phyloP scores from a whole-genome alignment of 2,329 filamentous ascomycete genomes.

The Scedosporium boydii region DNA sequence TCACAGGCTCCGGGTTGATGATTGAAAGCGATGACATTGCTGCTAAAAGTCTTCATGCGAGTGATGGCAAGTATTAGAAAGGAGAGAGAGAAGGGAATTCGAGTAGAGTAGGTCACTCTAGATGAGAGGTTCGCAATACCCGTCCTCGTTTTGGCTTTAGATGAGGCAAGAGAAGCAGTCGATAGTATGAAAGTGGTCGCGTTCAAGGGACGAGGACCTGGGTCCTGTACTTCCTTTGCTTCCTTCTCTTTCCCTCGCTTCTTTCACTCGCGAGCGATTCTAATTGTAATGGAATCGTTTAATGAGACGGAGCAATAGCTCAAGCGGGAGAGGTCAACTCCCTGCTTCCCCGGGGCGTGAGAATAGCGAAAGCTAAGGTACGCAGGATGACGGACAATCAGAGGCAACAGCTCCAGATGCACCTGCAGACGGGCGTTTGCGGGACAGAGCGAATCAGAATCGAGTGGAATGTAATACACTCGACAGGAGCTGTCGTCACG shows the following conservation, averaged over 20 bases:
- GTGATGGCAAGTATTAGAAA: too few relatives aligned
- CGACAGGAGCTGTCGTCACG: neutral
- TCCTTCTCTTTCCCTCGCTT: too few relatives aligned
- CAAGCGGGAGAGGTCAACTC: neutral
- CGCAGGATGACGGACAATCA: neutral
- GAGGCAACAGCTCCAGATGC: neutral
- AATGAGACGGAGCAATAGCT: neutral
- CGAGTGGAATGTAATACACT: neutral
- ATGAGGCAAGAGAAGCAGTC: too few relatives aligned
- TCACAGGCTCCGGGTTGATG: conserved; percentile 31
- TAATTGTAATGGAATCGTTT: too few relatives aligned
- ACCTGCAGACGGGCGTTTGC: neutral
- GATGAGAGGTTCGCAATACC: too few relatives aligned
- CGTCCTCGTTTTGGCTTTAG: too few relatives aligned
- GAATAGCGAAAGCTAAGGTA: neutral
- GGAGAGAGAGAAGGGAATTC: too few relatives aligned
- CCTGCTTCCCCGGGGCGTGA: neutral
- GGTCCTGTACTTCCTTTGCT: too few relatives aligned
- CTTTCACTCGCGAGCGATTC: too few relatives aligned
- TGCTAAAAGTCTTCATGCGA: conserved; percentile 8
- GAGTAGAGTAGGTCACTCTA: conserved; percentile 4
- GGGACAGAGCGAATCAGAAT: neutral
- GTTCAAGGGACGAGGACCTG: too few relatives aligned
- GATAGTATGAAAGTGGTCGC: too few relatives aligned
- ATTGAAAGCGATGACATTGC: conserved; percentile 19